A percentile compares a stretch with the other conserved stretches of the same genome.
Evolutionary conservation across 2,329 filamentous ascomycete species (phyloP).

Genomic region (Torrubiellomyces zombiae): DNA sequence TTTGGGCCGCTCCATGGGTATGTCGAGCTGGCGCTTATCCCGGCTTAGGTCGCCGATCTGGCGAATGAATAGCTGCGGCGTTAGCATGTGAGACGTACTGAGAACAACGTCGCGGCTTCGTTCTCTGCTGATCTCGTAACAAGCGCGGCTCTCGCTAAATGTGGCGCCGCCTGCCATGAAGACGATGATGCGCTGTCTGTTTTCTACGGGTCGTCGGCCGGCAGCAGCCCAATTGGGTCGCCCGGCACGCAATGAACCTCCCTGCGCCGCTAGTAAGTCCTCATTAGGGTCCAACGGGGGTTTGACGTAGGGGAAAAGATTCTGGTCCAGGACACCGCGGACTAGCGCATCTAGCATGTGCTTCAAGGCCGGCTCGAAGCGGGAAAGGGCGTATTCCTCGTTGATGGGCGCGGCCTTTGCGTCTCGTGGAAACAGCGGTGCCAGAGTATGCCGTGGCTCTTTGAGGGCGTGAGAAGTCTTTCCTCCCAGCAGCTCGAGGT

Average conservation of each 20-base stretch:
- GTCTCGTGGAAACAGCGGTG: slow-evolving; percentile 58
- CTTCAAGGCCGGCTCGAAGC: slow-evolving; percentile 71
- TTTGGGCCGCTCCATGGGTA: slow-evolving; percentile 66
- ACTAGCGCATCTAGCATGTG: slow-evolving; percentile 63
- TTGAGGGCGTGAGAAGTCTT: slow-evolving; percentile 54
- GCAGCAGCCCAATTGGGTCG: slow-evolving; percentile 93
- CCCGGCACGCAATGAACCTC: slow-evolving; percentile 71
- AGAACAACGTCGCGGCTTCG: slow-evolving; percentile 73
- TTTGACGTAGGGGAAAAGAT: slow-evolving; percentile 55
- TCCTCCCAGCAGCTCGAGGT: slow-evolving; percentile 68
- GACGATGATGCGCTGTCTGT: slow-evolving; percentile 76
- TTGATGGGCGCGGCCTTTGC: slow-evolving; percentile 33
- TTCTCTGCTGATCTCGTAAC: slow-evolving; percentile 67
- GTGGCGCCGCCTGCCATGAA: slow-evolving; percentile 94
- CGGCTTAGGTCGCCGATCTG: slow-evolving; percentile 67
- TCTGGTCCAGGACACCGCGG: slow-evolving; percentile 48
- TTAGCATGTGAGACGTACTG: slow-evolving; percentile 83
- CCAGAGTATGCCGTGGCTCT: slow-evolving; percentile 49
- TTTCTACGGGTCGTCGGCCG: slow-evolving; percentile 55
- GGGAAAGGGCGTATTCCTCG: slow-evolving; percentile 73
- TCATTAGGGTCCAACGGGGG: slow-evolving; percentile 48
- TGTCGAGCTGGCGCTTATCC: slow-evolving; percentile 57
- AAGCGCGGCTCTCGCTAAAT: slow-evolving; percentile 74
- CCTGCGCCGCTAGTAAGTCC: slow-evolving; percentile 36
- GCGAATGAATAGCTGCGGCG: slow-evolving; percentile 63